A percentile compares a stretch with the other conserved stretches of the same genome.
phyloP scores from a whole-genome alignment of 1,284 basidiomycete species.

The Ceratobasidium sp. region DNA sequence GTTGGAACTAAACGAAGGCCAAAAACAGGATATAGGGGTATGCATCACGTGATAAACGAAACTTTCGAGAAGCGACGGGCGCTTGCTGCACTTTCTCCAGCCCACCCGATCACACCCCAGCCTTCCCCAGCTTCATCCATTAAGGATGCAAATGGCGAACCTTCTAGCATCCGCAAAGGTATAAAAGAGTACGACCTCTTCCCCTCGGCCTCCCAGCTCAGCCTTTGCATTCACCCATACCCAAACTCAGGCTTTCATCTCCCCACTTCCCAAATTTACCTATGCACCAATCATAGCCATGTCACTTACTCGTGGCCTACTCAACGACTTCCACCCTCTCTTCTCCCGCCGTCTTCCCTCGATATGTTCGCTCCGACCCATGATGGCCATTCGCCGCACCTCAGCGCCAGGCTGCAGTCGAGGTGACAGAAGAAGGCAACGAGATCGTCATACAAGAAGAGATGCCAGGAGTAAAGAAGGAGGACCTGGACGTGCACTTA shows the following conservation, averaged over 20 bases:
- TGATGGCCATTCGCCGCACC: slow-evolving; percentile 47
- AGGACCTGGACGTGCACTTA: slow-evolving; percentile 71
- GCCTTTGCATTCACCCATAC: neutral
- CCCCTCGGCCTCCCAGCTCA: neutral
- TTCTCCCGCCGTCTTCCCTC: slow-evolving; percentile 53
- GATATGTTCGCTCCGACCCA: slow-evolving; percentile 15
- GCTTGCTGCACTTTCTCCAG: slow-evolving; percentile 13
- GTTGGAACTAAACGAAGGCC: no score
- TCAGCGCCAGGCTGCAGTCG: slow-evolving; percentile 58
- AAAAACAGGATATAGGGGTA: no score
- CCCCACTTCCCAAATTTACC: no score
- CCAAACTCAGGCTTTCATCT: neutral
- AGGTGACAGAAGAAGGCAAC: slow-evolving; percentile 68
- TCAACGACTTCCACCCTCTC: slow-evolving; percentile 73
- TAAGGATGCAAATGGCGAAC: neutral
- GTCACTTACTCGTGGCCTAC: slow-evolving; percentile 68
- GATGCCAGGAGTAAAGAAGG: slow-evolving; percentile 76
- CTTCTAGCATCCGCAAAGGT: slow-evolving; percentile 3
- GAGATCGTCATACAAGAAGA: slow-evolving; percentile 74
- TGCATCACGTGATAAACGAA: neutral
- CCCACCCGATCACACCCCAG: slow-evolving; percentile 6
- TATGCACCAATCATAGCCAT: slow-evolving; percentile 53
- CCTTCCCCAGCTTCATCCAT: neutral
- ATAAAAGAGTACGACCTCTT: neutral
- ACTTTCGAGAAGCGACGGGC: slow-evolving; percentile 41